A percentile compares a stretch with the other conserved stretches of the same genome.
phyloP scores from a whole-genome alignment of 23 red algal species.

The Gracilaria gracilis region DNA sequence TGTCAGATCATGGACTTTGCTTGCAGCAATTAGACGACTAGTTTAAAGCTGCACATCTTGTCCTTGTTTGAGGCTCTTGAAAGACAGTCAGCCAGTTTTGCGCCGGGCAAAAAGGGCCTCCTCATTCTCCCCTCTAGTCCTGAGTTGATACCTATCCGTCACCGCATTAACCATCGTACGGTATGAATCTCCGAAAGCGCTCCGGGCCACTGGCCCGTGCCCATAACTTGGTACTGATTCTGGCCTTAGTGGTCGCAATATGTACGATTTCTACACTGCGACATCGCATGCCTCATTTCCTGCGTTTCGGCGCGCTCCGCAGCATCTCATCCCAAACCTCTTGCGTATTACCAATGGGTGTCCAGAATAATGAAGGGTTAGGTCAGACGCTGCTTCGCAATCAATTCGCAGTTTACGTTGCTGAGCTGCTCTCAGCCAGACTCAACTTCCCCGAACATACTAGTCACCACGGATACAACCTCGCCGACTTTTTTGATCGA shows the following conservation, averaged over 20 bases:
- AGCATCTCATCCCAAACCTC: not conserved
- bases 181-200: no score
- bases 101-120: no score
- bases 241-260: not conserved
- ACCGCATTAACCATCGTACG: no score
- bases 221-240: not conserved
- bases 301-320: not conserved
- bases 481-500: constrained; percentile 15
- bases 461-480: not conserved
- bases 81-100: no score
- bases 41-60: no score
- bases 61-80: no score
- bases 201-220: no score
- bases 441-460: not conserved
- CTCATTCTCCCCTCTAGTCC: no score
- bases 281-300: not conserved
- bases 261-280: not conserved
- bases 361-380: constrained; percentile 28
- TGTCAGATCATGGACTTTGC: no score
- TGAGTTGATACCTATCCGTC: no score
- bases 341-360: not conserved
- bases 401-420: constrained; percentile 19
- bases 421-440: not conserved
- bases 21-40: no score
- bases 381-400: constrained; percentile 19